phyloP scores from a whole-genome alignment of 768 basidiomycete genomes.

The Pleurotus sapidus region DNA sequence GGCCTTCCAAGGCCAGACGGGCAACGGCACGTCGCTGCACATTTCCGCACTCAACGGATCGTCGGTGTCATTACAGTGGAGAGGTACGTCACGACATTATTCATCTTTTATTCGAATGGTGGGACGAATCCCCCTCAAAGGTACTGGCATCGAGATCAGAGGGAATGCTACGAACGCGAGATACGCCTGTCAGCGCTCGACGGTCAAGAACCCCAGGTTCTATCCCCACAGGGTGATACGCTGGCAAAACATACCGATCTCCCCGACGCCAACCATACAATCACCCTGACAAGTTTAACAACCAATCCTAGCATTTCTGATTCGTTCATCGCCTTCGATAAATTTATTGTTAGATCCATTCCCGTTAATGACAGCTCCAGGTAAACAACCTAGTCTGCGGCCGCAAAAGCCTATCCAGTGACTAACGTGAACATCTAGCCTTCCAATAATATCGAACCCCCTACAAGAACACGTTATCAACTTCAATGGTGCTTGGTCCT shows the following conservation, averaged over 20 bases:
- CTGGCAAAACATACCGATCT: conserved; percentile 38
- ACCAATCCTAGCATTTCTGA: conserved; percentile 18
- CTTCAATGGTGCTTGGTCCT: conserved; percentile 58
- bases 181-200: conserved; percentile 56
- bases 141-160: conserved; percentile 59
- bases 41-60: conserved; percentile 61
- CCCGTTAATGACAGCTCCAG: conserved; percentile 40
- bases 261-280: conserved; percentile 44
- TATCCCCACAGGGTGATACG: conserved; percentile 13
- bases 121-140: conserved; percentile 27
- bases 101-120: background rate
- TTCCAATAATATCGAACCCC: background rate
- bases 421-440: background rate
- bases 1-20: conserved; percentile 35
- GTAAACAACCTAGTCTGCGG: background rate
- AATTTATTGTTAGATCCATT: conserved; percentile 45
- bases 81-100: conserved; percentile 39
- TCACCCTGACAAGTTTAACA: conserved; percentile 49
- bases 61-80: conserved; percentile 54
- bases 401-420: background rate
- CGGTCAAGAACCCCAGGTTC: conserved; percentile 23
- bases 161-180: conserved; percentile 45
- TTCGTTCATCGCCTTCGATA: conserved; percentile 51
- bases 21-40: conserved; percentile 58
- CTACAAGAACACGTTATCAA: conserved; percentile 3